A percentile compares a stretch with the other conserved stretches of the same genome.
These are phyloP conservation scores for Przewalskia tangutica DNA, from an alignment of 257 asterid species.

Conservation along the genomic window DNA sequence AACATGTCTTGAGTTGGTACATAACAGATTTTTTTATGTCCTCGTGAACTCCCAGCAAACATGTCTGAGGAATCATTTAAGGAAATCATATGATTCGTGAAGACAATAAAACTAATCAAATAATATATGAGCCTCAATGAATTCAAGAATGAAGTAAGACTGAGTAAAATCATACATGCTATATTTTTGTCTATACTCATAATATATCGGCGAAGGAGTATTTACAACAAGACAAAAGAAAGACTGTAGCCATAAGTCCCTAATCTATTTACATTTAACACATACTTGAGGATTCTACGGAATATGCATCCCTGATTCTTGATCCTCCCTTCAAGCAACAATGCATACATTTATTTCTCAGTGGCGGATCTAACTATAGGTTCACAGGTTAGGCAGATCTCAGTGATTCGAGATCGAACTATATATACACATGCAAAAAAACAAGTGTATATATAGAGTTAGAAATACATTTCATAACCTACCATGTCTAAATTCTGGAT, in stretches of 20 bases:
- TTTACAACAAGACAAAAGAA: not conserved
- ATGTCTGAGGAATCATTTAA: not conserved
- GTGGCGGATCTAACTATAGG: not conserved
- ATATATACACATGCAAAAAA: not conserved
- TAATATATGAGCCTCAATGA: not conserved
- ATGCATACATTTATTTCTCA: constrained; percentile 28
- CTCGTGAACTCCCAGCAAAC: not conserved
- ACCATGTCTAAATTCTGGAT: constrained; percentile 22
- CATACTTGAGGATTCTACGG: not conserved
- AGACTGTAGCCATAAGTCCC: not conserved
- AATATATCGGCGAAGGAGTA: not conserved
- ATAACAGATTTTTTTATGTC: not conserved
- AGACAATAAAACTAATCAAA: not conserved
- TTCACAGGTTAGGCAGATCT: not conserved
- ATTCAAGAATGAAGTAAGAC: constrained; percentile 11
- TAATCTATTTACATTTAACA: not conserved
- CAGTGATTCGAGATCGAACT: not conserved
- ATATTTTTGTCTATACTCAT: not conserved
- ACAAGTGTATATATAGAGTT: not conserved
- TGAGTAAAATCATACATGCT: not conserved
- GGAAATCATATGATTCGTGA: not conserved
- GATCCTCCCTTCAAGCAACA: constrained; percentile 31
- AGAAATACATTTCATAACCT: not conserved
- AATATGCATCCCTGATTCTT: constrained; percentile 25
- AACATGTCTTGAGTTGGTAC: not conserved